Evolutionary conservation across 2,329 filamentous ascomycete species (phyloP).

Genomic region (Dactylonectria estremocensis): DNA sequence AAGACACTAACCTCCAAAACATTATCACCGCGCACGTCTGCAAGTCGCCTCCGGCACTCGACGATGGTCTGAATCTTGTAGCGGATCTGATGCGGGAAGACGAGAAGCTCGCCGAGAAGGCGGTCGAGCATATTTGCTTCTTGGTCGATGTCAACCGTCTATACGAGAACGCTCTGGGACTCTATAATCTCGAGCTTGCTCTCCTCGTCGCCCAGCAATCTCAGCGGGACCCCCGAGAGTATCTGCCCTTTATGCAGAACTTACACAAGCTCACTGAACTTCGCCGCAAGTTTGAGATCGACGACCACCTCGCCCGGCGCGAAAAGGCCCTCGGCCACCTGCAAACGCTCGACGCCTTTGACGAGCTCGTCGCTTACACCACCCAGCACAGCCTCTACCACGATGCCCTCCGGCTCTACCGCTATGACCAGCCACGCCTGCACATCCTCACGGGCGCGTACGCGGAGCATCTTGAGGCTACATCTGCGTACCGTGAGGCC

Average conservation of each 20-base stretch:
- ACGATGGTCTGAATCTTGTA: conserved; percentile 86
- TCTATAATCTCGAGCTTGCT: conserved; percentile 93
- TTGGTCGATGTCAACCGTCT: conserved; percentile 92
- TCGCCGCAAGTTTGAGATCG: conserved; percentile 86
- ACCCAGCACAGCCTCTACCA: conserved; percentile 86
- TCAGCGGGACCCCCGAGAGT: conserved; percentile 95
- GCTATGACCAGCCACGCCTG: conserved; percentile 81
- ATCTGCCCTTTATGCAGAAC: conserved; percentile 92
- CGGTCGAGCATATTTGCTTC: conserved; percentile 98
- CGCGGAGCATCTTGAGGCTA: conserved; percentile 81
- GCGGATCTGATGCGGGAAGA: conserved; percentile 80
- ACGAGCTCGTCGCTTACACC: conserved; percentile 84
- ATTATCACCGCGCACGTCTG: conserved; percentile 95
- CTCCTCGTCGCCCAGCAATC: conserved; percentile 95
- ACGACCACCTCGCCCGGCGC: conserved; percentile 85
- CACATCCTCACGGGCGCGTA: conserved; percentile 82
- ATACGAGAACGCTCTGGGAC: conserved; percentile 89
- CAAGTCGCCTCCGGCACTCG: conserved; percentile 91
- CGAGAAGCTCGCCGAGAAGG: conserved; percentile 83
- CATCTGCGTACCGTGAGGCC: conserved; percentile 86
- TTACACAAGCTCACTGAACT: conserved; percentile 81
- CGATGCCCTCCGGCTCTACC: conserved; percentile 83
- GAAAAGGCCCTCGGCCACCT: conserved; percentile 85
- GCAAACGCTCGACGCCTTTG: conserved; percentile 79
- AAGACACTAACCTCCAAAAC: conserved; percentile 83